phyloP scores from a whole-genome alignment of 257 asterid species.

The Nemophila menziesii region DNA sequence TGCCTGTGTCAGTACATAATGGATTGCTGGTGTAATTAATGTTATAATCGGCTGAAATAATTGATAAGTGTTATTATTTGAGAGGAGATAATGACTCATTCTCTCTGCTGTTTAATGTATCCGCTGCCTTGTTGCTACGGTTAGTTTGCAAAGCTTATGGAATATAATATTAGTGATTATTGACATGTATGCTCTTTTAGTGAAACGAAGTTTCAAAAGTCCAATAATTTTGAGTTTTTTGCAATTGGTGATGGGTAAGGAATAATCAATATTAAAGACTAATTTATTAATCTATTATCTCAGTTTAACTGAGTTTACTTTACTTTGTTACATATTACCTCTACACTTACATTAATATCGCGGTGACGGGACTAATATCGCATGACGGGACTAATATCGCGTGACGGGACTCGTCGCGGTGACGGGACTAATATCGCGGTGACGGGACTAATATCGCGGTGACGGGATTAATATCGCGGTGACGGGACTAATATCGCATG shows the following conservation, averaged over 20 bases:
- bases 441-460: too few relatives aligned
- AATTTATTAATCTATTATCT: too few relatives aligned
- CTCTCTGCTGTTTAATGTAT: conserved; percentile 17
- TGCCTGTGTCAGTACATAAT: too few relatives aligned
- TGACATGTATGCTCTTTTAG: conserved; percentile 60
- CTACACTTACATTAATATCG: conserved; percentile 84
- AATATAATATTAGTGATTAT: conserved; percentile 60
- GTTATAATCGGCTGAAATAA: too few relatives aligned
- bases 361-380: too few relatives aligned
- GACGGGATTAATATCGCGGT: too few relatives aligned
- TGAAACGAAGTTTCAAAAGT: conserved; percentile 63
- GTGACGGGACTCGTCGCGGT: too few relatives aligned
- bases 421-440: too few relatives aligned
- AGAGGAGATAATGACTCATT: conserved; percentile 9
- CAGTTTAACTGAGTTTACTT: background rate
- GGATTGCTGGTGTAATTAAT: too few relatives aligned
- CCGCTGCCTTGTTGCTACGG: conserved; percentile 84
- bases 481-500: too few relatives aligned
- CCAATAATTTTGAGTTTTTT: conserved; percentile 44
- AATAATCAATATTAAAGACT: background rate
- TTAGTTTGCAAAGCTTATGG: conserved; percentile 77
- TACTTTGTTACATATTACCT: conserved; percentile 49
- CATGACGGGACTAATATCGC: too few relatives aligned
- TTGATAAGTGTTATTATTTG: background rate
- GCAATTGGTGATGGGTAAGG: conserved; percentile 91